A percentile compares a stretch with the other conserved stretches of the same genome.
Evolutionary conservation across 495 filamentous ascomycete species (phyloP).

Genomic region (Cercophora samala): DNA sequence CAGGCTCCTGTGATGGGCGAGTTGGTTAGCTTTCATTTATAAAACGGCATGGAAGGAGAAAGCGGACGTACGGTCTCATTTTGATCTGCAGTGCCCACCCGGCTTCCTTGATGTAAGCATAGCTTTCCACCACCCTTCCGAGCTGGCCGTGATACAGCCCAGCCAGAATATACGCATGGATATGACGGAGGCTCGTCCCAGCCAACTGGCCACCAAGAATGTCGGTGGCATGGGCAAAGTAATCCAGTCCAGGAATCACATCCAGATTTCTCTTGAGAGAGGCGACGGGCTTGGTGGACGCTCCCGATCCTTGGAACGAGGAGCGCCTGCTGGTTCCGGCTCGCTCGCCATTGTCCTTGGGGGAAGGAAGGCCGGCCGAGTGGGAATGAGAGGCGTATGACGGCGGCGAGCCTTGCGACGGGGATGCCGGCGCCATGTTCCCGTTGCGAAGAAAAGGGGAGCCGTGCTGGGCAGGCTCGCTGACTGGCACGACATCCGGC

Average conservation of each 20-base stretch:
- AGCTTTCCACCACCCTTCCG: constrained; percentile 83
- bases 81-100: constrained; percentile 73
- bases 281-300: constrained; percentile 23
- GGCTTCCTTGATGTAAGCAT: constrained; percentile 79
- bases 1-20: constrained; percentile 30
- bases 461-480: constrained; percentile 34
- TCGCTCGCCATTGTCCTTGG: constrained; percentile 45
- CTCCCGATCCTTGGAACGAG: constrained; percentile 41
- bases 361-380: constrained; percentile 40
- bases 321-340: constrained; percentile 39
- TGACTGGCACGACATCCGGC: constrained; percentile 57
- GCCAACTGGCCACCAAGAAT: constrained; percentile 82
- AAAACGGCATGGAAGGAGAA: constrained; percentile 19
- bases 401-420: constrained; percentile 49
- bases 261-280: constrained; percentile 67
- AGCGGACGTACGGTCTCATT: constrained; percentile 50
- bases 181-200: constrained; percentile 72
- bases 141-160: constrained; percentile 87
- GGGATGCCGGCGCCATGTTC: constrained; percentile 38
- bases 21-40: constrained; percentile 1
- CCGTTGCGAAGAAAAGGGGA: constrained; percentile 51
- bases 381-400: constrained; percentile 38
- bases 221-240: constrained; percentile 79
- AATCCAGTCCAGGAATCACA: constrained; percentile 81
- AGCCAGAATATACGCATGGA: constrained; percentile 81